Base-by-base conservation (phyloP, 2,329 filamentous ascomycete genomes). In the Dactylellina drechsleri region DNA sequence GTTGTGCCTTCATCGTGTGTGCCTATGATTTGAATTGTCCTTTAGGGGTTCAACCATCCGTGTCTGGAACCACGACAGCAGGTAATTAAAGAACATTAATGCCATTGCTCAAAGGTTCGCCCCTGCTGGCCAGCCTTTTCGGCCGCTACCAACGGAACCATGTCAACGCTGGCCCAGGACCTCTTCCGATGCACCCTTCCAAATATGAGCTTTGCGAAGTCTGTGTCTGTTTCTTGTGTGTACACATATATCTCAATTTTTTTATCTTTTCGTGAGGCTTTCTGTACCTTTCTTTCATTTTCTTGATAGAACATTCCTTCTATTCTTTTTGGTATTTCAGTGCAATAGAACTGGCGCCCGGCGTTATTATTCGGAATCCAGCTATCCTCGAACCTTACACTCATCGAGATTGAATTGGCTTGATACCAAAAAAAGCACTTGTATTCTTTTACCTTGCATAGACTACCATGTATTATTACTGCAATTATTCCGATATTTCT, bases 21-120 rank as follows among this genome's bases (percentile, higher is more conserved):
- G 71, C 71, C 71, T 75, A 75, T 75, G 71, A 75, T 75, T 75
- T 75, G 71, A 75, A 75, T 67, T 75, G 65, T 75, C 71, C 71
- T 67, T 36, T 75, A 75, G 64, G 64, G 71, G 71, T 75, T 58
- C 68, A 68, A 68, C 71, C 59, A 57, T 67, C 71, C 71, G 64
- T 68, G 64, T 75, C 64, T 75, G 64, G 71, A 75, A 75, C 71
- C 71, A 64, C 59, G 64, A 75, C 64, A 68, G 28, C 58, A 68
- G 70, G 31, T 36, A 36, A 47, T 73, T 50, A 60, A 60, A 72
- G 40, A 60, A 53, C 40, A 62, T 49, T 67, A 64, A 16, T 31
- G 18, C 31, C 41, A 54, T 75, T 66, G 53, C 68, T 56, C 66
- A 47, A 15, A 15, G 43, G 43, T 47, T 5, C 62, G 66, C 45